A percentile compares a stretch with the other conserved stretches of the same genome.
Conservation (phyloP, 192 early-diverging fungal species). For the Lunasporangiospora selenospora region DNA sequence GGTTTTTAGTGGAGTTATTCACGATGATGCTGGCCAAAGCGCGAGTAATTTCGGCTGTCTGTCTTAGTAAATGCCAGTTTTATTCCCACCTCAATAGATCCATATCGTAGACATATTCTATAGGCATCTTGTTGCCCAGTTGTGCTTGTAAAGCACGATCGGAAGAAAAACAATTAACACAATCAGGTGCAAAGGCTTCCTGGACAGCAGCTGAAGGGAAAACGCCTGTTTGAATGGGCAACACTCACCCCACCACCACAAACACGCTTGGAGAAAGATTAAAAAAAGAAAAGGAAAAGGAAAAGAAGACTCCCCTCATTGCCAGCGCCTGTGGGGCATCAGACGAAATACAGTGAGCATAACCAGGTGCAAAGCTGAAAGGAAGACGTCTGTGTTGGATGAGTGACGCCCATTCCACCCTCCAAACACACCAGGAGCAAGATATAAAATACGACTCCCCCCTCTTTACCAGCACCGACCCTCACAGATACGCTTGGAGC, state of each 20-base stretch:
- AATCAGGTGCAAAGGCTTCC: constrained; percentile 1
- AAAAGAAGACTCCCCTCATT: constrained; percentile 6
- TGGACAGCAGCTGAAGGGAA: too few relatives aligned
- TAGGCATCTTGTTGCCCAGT: not conserved
- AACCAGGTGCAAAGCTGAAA: constrained; percentile 12
- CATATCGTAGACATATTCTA: not conserved
- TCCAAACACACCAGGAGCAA: too few relatives aligned
- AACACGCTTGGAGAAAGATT: not conserved
- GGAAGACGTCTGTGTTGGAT: constrained; percentile 5
- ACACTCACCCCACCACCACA: not conserved
- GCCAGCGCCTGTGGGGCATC: constrained; percentile 4
- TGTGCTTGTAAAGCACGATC: constrained; percentile 2
- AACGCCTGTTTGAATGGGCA: not conserved
- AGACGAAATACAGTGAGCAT: constrained; percentile 9
- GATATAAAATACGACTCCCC: not conserved
- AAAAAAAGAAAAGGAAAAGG: not conserved
- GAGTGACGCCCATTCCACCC: too few relatives aligned
- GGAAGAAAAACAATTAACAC: not conserved
- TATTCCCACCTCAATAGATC: not conserved
- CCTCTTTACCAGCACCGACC: too few relatives aligned
- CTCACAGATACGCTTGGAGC: constrained; percentile 9
- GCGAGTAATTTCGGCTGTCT: constrained; percentile 2
- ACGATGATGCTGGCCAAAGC: constrained; percentile 7
- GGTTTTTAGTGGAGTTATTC: constrained; percentile 1
- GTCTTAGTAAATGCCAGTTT: constrained; percentile 1